Percentiles rank a stretch among this genome's conserved stretches.
These are phyloP conservation scores for Nephromyces sp. DNA, from an alignment of 169 alveolate species.

Conservation along the genomic window DNA sequence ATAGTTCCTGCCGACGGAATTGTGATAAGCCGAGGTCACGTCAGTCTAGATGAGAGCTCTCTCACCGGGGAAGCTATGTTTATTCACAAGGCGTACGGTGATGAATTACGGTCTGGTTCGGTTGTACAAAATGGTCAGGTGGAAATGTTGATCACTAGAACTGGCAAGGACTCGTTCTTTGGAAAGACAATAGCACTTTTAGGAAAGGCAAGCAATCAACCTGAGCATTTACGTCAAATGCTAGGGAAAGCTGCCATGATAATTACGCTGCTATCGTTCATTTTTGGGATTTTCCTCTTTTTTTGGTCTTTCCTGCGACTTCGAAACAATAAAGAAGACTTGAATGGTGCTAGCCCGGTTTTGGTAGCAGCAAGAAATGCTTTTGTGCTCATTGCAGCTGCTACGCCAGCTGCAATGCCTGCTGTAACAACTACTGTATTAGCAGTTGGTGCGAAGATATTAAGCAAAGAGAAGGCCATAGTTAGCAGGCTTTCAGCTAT, in stretches of 20 bases:
- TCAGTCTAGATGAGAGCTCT: slow-evolving; percentile 65
- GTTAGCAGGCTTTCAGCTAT: slow-evolving; percentile 60
- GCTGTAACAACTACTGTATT: slow-evolving; percentile 63
- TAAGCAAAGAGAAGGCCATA: slow-evolving; percentile 61
- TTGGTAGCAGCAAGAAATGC: slow-evolving; percentile 25
- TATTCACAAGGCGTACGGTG: slow-evolving; percentile 46
- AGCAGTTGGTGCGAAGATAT: slow-evolving; percentile 59
- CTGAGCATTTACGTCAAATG: slow-evolving; percentile 21
- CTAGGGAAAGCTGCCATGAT: slow-evolving; percentile 15
- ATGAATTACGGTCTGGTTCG: slow-evolving; percentile 40
- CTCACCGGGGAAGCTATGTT: slow-evolving; percentile 74
- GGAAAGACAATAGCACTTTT: slow-evolving; percentile 53
- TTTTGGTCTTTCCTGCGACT: slow-evolving; percentile 29
- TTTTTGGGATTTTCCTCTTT: slow-evolving; percentile 23
- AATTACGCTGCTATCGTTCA: slow-evolving; percentile 18
- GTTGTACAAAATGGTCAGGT: slow-evolving; percentile 43
- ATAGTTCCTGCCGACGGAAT: slow-evolving; percentile 37
- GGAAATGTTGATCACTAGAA: slow-evolving; percentile 39
- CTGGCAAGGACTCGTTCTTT: slow-evolving; percentile 50
- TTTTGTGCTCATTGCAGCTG: slow-evolving; percentile 26
- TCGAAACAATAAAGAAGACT: slow-evolving; percentile 11
- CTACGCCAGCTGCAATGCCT: slow-evolving; percentile 46
- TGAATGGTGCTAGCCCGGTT: background rate
- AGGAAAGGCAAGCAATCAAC: slow-evolving; percentile 33
- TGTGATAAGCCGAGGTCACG: slow-evolving; percentile 48